These are phyloP conservation scores for Penicillium sp. DNA, from an alignment of 2,329 filamentous ascomycete genomes.

Conservation along the genomic window DNA sequence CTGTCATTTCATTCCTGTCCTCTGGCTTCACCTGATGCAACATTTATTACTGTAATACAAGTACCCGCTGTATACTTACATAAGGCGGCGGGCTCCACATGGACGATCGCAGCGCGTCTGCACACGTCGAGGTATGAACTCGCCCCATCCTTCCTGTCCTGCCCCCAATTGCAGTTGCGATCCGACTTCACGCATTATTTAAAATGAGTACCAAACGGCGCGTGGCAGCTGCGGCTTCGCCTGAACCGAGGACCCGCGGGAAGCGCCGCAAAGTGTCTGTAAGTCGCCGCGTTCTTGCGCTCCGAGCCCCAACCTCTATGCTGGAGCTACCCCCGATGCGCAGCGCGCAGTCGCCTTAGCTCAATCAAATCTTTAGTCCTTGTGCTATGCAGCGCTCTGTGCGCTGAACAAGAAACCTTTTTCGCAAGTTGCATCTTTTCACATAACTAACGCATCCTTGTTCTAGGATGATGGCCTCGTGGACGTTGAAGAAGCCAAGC, in stretches of 20 bases:
- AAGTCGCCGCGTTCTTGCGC: slow-evolving; percentile 37
- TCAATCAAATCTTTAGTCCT: not conserved
- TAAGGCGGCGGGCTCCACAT: slow-evolving; percentile 11
- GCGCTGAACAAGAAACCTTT: not conserved
- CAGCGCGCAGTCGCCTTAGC: not conserved
- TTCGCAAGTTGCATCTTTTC: not conserved
- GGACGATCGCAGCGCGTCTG: slow-evolving; percentile 16
- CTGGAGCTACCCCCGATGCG: not conserved
- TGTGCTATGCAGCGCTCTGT: not conserved
- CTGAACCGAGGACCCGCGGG: slow-evolving; percentile 53
- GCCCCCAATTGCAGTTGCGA: not conserved
- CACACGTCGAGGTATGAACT: slow-evolving; percentile 20
- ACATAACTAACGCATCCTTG: slow-evolving; percentile 2
- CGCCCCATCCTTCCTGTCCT: not conserved
- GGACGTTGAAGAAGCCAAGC: slow-evolving; percentile 24
- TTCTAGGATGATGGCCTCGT: slow-evolving; percentile 19
- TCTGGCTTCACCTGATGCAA: no score
- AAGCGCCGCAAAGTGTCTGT: slow-evolving; percentile 61
- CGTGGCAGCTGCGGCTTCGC: slow-evolving; percentile 47
- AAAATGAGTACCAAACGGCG: slow-evolving; percentile 55
- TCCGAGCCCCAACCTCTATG: not conserved
- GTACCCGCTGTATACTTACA: slow-evolving; percentile 7
- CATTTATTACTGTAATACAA: not conserved
- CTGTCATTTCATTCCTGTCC: not conserved
- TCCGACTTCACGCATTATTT: not conserved